Percentiles rank a stretch among this genome's conserved stretches.
Evolutionary conservation across 495 filamentous ascomycete species (phyloP).

Genomic region (Trichoderma reesei): DNA sequence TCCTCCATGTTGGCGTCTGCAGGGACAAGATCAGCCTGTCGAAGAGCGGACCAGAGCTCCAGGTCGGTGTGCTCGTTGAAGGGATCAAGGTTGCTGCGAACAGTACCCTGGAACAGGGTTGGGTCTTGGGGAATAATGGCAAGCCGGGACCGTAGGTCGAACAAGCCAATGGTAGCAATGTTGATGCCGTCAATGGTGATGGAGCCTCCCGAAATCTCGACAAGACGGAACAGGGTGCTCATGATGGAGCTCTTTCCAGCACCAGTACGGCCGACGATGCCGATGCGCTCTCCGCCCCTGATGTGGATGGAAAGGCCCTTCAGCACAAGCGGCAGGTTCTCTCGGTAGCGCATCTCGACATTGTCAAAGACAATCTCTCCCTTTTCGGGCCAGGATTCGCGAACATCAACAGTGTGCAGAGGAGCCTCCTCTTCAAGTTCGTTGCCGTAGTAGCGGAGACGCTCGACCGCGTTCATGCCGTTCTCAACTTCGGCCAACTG

Average conservation of each 20-base stretch:
- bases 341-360: slow-evolving; percentile 86
- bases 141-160: slow-evolving; percentile 77
- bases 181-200: slow-evolving; percentile 89
- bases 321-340: slow-evolving; percentile 73
- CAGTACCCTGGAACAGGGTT: slow-evolving; percentile 85
- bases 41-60: slow-evolving; percentile 77
- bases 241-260: slow-evolving; percentile 95
- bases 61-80: slow-evolving; percentile 82
- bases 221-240: slow-evolving; percentile 82
- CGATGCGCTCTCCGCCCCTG: slow-evolving; percentile 77
- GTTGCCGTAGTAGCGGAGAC: slow-evolving; percentile 85
- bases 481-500: slow-evolving; percentile 96
- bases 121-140: slow-evolving; percentile 97
- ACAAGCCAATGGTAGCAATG: slow-evolving; percentile 73
- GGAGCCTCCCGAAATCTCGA: slow-evolving; percentile 71
- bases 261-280: slow-evolving; percentile 87
- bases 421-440: slow-evolving; percentile 82
- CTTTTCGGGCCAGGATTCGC: slow-evolving; percentile 66
- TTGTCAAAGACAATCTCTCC: slow-evolving; percentile 79
- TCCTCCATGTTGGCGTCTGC: slow-evolving; percentile 26
- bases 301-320: slow-evolving; percentile 69
- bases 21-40: slow-evolving; percentile 67
- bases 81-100: slow-evolving; percentile 85
- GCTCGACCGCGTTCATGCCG: slow-evolving; percentile 92
- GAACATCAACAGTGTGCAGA: slow-evolving; percentile 58